phyloP scores from a whole-genome alignment of 495 filamentous ascomycete genomes.

The Aspergillus coremiiformis region DNA sequence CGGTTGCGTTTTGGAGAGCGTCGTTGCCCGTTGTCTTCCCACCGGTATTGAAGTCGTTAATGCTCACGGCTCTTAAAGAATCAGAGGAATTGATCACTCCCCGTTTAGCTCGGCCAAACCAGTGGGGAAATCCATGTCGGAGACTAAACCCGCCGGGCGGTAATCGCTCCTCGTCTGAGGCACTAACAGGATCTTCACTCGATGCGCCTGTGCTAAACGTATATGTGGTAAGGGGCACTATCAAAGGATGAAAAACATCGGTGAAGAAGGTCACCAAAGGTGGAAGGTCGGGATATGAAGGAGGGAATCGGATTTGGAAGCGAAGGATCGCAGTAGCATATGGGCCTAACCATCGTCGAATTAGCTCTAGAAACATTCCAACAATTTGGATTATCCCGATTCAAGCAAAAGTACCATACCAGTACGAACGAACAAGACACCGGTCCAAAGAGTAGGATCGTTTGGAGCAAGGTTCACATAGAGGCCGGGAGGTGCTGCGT shows the following conservation, averaged over 20 bases:
- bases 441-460: slow-evolving; percentile 73
- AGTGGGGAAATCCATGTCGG: slow-evolving; percentile 79
- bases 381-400: neutral
- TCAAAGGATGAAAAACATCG: slow-evolving; percentile 90
- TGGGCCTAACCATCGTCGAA: slow-evolving; percentile 50
- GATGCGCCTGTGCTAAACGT: slow-evolving; percentile 73
- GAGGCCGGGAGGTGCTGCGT: slow-evolving; percentile 72
- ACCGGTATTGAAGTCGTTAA: slow-evolving; percentile 11
- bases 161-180: slow-evolving; percentile 70
- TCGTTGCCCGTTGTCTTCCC: neutral
- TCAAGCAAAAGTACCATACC: slow-evolving; percentile 42
- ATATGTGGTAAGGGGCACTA: slow-evolving; percentile 83
- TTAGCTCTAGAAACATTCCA: neutral
- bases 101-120: slow-evolving; percentile 57
- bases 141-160: slow-evolving; percentile 84
- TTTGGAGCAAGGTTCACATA: slow-evolving; percentile 80
- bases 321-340: slow-evolving; percentile 83
- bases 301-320: slow-evolving; percentile 82
- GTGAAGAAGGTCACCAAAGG: slow-evolving; percentile 81
- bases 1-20: neutral
- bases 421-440: slow-evolving; percentile 84
- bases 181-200: slow-evolving; percentile 63
- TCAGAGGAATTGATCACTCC: slow-evolving; percentile 23
- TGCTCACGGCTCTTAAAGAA: slow-evolving; percentile 35
- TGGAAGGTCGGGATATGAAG: slow-evolving; percentile 68